Conservation (phyloP, 1,139 yeast species). For the Geotrichum fermentans region DNA sequence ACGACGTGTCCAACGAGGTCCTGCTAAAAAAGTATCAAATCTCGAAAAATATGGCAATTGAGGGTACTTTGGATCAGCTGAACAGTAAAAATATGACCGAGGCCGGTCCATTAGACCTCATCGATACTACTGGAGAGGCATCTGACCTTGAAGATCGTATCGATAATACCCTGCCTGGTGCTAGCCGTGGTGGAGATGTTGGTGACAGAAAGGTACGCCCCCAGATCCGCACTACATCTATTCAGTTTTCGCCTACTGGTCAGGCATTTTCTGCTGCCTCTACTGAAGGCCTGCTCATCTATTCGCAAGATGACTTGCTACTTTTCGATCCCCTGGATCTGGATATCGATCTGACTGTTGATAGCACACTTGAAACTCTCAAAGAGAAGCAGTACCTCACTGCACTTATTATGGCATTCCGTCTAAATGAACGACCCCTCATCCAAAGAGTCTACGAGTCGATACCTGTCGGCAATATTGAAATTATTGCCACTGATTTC, state of each 20-base stretch:
- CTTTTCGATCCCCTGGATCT: conserved; percentile 92
- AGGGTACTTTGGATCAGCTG: conserved; percentile 77
- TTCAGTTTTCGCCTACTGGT: conserved; percentile 86
- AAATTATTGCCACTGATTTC: conserved; percentile 57
- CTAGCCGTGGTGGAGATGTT: conserved; percentile 73
- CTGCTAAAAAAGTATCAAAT: conserved; percentile 74
- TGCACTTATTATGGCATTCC: conserved; percentile 88
- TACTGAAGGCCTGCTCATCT: conserved; percentile 85
- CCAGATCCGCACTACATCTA: conserved; percentile 69
- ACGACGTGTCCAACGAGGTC: conserved; percentile 85
- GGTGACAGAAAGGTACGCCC: conserved; percentile 73
- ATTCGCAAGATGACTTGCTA: conserved; percentile 68
- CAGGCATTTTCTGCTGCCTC: conserved; percentile 92
- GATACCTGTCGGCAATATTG: conserved; percentile 70
- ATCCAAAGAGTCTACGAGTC: conserved; percentile 70
- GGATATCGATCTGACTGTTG: conserved; percentile 89
- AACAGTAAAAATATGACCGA: conserved; percentile 82
- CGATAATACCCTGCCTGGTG: conserved; percentile 80
- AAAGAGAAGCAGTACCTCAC: conserved; percentile 66
- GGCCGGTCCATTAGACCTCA: conserved; percentile 77
- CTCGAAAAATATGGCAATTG: conserved; percentile 82
- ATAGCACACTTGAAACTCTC: conserved; percentile 59
- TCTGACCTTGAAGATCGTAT: conserved; percentile 81
- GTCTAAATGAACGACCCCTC: conserved; percentile 76
- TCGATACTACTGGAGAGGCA: conserved; percentile 80